Evolutionary conservation across 1,284 basidiomycete species (phyloP).

Genomic region (Ceratorhiza oryzae-sativae): DNA sequence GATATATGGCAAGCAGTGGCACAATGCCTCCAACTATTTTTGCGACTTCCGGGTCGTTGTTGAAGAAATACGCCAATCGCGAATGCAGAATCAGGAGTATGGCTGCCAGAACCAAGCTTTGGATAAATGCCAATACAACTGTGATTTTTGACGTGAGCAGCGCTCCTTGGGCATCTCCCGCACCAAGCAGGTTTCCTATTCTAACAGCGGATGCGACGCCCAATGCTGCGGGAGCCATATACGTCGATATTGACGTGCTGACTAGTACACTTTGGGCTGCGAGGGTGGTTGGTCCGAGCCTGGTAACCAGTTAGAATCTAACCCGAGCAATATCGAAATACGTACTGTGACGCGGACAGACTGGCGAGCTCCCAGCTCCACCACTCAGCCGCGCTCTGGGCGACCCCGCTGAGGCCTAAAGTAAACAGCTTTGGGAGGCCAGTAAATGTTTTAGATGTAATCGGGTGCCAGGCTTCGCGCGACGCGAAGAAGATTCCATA

Average conservation of each 20-base stretch:
- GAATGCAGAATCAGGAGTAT: conserved; percentile 52
- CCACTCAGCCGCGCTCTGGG: conserved; percentile 81
- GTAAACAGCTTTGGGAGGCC: conserved; percentile 73
- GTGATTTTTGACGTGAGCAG: conserved; percentile 57
- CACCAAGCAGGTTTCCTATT: conserved; percentile 52
- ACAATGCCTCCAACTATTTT: conserved; percentile 72
- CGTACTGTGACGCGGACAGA: conserved; percentile 61
- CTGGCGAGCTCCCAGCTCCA: conserved; percentile 87
- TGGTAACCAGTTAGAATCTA: neutral
- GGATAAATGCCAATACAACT: conserved; percentile 75
- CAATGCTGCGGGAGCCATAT: conserved; percentile 67
- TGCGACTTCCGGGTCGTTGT: conserved; percentile 78
- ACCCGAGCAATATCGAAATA: neutral
- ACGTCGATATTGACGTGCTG: conserved; percentile 15
- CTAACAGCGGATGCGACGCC: conserved; percentile 85
- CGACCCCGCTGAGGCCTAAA: conserved; percentile 81
- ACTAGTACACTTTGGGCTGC: conserved; percentile 59
- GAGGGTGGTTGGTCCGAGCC: conserved; percentile 54
- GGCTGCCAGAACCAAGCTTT: conserved; percentile 66
- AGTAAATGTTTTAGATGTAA: conserved; percentile 70
- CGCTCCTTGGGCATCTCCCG: neutral
- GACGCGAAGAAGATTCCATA: conserved; percentile 80
- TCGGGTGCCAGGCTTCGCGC: conserved; percentile 83
- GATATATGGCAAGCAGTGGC: conserved; percentile 79
- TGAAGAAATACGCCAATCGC: conserved; percentile 83